These are phyloP conservation scores for Ustilaginoidea virens DNA, from an alignment of 2,329 filamentous ascomycete genomes.

Conservation along the genomic window DNA sequence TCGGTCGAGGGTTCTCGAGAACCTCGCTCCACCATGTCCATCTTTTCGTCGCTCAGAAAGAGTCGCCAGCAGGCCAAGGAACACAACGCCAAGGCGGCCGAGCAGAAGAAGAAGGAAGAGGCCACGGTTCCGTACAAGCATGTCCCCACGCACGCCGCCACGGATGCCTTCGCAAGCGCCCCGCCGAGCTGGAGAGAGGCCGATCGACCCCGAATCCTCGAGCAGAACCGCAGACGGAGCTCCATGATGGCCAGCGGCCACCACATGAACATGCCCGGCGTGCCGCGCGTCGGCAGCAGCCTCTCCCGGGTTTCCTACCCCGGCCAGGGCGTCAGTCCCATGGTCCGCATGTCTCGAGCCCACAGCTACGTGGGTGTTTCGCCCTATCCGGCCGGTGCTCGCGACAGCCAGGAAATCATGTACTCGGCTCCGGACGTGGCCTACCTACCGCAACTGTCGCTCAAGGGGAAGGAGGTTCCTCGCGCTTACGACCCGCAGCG, in stretches of 20 bases:
- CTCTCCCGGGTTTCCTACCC: slow-evolving; percentile 32
- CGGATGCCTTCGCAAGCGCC: slow-evolving; percentile 39
- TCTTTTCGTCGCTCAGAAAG: slow-evolving; percentile 37
- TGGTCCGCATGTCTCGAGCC: slow-evolving; percentile 23
- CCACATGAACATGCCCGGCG: slow-evolving; percentile 21
- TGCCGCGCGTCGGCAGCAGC: slow-evolving; percentile 31
- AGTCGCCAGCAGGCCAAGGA: slow-evolving; percentile 41
- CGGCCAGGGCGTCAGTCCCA: slow-evolving; percentile 21
- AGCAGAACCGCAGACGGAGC: slow-evolving; percentile 33
- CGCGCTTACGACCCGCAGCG: slow-evolving; percentile 17
- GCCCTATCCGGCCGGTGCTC: slow-evolving; percentile 10
- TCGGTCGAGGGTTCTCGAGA: too few relatives aligned
- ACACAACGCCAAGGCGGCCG: slow-evolving; percentile 30
- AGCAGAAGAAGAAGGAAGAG: slow-evolving; percentile 28
- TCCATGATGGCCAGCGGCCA: slow-evolving; percentile 27
- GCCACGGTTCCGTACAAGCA: slow-evolving; percentile 35
- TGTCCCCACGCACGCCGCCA: slow-evolving; percentile 44
- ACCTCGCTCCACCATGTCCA: slow-evolving; percentile 37
- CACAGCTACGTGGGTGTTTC: slow-evolving; percentile 28
- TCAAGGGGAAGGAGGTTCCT: slow-evolving; percentile 28
- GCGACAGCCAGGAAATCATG: slow-evolving; percentile 15
- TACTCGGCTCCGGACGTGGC: slow-evolving; percentile 14
- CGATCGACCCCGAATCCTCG: slow-evolving; percentile 31
- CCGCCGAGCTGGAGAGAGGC: slow-evolving; percentile 33
- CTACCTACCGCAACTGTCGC: slow-evolving; percentile 12